phyloP scores from a whole-genome alignment of 2,329 filamentous ascomycete genomes.

The Penicillium brasilianum region DNA sequence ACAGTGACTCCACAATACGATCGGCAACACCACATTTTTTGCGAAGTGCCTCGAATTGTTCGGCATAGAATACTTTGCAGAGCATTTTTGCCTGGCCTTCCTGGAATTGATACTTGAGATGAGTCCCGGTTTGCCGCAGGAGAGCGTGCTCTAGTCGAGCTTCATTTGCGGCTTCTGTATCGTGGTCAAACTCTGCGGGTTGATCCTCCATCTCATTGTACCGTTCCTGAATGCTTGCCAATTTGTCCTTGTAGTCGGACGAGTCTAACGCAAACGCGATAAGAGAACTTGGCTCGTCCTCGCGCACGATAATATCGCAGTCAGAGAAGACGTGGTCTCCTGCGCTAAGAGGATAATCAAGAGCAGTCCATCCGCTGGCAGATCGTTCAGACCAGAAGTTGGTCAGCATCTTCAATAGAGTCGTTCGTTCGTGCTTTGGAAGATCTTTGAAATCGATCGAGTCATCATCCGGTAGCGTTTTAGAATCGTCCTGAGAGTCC shows the following conservation, averaged over 20 bases:
- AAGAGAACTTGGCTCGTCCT: constrained; percentile 95
- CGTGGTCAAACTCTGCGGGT: constrained; percentile 31
- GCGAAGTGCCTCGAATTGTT: constrained; percentile 94
- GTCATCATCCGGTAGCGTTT: constrained; percentile 58
- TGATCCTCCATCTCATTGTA: constrained; percentile 40
- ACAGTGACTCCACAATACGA: constrained; percentile 92
- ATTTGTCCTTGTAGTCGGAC: constrained; percentile 81
- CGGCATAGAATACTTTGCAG: constrained; percentile 98
- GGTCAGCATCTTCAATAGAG: constrained; percentile 90
- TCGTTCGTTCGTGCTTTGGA: constrained; percentile 90
- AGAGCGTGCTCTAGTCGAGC: constrained; percentile 83
- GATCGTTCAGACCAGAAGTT: constrained; percentile 99
- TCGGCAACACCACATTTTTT: constrained; percentile 92
- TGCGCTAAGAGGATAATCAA: constrained; percentile 88
- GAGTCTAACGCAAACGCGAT: constrained; percentile 92
- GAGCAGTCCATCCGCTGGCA: constrained; percentile 86
- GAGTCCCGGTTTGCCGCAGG: constrained; percentile 81
- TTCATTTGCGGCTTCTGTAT: constrained; percentile 60
- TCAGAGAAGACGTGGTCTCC: constrained; percentile 96
- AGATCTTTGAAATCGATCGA: constrained; percentile 71
- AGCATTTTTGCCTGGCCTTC: constrained; percentile 94
- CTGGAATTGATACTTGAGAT: constrained; percentile 94
- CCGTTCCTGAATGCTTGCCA: constrained; percentile 57
- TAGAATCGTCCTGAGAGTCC: constrained; percentile 58
- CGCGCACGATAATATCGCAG: constrained; percentile 93